phyloP scores from a whole-genome alignment of 2,329 filamentous ascomycete species.

The Lojkania enalia region DNA sequence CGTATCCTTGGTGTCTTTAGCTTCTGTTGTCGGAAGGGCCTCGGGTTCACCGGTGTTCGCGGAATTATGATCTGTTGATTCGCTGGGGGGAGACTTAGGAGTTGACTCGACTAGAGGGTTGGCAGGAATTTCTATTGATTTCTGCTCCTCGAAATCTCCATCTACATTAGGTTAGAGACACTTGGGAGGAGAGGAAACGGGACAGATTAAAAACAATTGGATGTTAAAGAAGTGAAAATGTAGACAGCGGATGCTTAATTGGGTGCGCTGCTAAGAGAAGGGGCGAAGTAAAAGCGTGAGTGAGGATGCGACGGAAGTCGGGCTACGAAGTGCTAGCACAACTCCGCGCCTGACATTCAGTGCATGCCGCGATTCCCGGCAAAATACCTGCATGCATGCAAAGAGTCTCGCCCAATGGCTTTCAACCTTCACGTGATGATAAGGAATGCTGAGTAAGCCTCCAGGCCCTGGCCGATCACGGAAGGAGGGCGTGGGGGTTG shows the following conservation, averaged over 20 bases:
- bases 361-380: slow-evolving; percentile 26
- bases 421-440: slow-evolving; percentile 30
- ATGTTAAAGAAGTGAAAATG: too few relatives aligned
- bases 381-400: slow-evolving; percentile 35
- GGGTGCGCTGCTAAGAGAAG: neutral
- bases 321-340: slow-evolving; percentile 15
- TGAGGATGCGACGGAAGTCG: slow-evolving; percentile 16
- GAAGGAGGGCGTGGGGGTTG: too few relatives aligned
- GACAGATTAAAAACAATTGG: neutral
- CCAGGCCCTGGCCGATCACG: too few relatives aligned
- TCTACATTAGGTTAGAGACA: neutral
- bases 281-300: slow-evolving; percentile 11
- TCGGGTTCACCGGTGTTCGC: neutral
- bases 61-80: neutral
- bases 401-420: slow-evolving; percentile 22
- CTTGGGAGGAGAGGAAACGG: too few relatives aligned
- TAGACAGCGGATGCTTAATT: neutral
- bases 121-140: neutral
- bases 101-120: neutral
- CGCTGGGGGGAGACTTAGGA: neutral
- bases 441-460: slow-evolving; percentile 24
- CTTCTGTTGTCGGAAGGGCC: neutral
- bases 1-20: neutral
- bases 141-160: neutral
- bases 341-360: slow-evolving; percentile 21